Evolutionary conservation across 2,329 filamentous ascomycete species (phyloP).

Genomic region (Exophiala oligosperma): DNA sequence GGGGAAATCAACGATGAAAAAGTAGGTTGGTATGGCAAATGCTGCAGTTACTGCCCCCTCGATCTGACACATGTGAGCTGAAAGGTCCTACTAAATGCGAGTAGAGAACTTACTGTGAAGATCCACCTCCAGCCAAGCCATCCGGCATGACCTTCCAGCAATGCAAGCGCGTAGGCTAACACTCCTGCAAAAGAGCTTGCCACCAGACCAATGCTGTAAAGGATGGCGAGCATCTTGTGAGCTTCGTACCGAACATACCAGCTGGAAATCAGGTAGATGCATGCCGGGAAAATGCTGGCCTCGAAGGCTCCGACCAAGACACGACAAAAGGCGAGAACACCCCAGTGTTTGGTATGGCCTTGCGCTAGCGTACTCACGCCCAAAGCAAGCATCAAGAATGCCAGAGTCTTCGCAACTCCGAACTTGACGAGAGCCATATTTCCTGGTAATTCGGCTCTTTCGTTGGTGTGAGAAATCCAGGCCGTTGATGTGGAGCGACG

Average conservation of each 20-base stretch:
- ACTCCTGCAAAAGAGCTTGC: conserved; percentile 16
- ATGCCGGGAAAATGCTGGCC: background rate
- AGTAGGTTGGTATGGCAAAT: conserved; percentile 26
- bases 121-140: conserved; percentile 32
- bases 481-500: background rate
- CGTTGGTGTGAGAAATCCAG: background rate
- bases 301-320: conserved; percentile 1
- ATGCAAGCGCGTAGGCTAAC: conserved; percentile 17
- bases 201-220: conserved; percentile 17
- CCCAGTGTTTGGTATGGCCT: background rate
- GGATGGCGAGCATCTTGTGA: conserved; percentile 15
- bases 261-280: background rate
- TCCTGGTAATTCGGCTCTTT: background rate
- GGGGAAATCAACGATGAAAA: conserved; percentile 34
- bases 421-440: conserved; percentile 3
- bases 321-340: background rate
- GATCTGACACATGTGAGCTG: conserved; percentile 2
- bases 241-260: conserved; percentile 24
- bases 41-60: conserved; percentile 30
- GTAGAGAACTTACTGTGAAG: conserved; percentile 16
- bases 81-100: background rate
- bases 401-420: background rate
- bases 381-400: background rate
- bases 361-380: background rate
- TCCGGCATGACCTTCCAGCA: conserved; percentile 25